A percentile compares a stretch with the other conserved stretches of the same genome.
These are phyloP conservation scores for Penicillium sp. DNA, from an alignment of 2,329 filamentous ascomycete species.

Conservation along the genomic window DNA sequence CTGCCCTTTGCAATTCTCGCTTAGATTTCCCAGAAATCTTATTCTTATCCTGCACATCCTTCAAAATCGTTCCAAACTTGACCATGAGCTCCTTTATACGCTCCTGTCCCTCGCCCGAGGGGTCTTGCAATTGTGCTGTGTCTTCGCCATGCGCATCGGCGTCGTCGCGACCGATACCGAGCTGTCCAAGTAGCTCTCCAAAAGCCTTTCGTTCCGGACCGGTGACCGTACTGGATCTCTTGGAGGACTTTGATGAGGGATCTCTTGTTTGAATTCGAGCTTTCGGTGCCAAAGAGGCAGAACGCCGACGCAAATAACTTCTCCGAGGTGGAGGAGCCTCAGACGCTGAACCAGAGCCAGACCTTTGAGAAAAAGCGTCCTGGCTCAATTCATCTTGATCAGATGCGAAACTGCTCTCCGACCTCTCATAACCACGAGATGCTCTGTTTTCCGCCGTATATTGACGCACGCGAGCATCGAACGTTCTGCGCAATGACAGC, in stretches of 20 bases:
- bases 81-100: conserved; percentile 31
- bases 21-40: background rate
- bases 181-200: conserved; percentile 26
- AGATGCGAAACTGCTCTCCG: conserved; percentile 1
- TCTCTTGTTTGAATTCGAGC: background rate
- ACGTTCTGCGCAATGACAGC: conserved; percentile 10
- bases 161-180: conserved; percentile 8
- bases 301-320: conserved; percentile 32
- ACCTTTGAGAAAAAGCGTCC: conserved; percentile 9
- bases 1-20: background rate
- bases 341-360: background rate
- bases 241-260: conserved; percentile 2
- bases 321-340: conserved; percentile 18
- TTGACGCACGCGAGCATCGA: conserved; percentile 15
- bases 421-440: conserved; percentile 1
- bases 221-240: conserved; percentile 27
- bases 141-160: background rate
- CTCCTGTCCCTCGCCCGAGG: conserved; percentile 15
- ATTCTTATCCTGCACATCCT: conserved; percentile 15
- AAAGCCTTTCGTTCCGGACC: conserved; percentile 27
- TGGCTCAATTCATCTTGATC: conserved; percentile 6
- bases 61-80: conserved; percentile 15
- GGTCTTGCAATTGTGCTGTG: conserved; percentile 11
- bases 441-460: conserved; percentile 23
- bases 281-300: conserved; percentile 14